Evolutionary conservation across 768 basidiomycete species (phyloP).

Genomic region (Podaxis sp.): DNA sequence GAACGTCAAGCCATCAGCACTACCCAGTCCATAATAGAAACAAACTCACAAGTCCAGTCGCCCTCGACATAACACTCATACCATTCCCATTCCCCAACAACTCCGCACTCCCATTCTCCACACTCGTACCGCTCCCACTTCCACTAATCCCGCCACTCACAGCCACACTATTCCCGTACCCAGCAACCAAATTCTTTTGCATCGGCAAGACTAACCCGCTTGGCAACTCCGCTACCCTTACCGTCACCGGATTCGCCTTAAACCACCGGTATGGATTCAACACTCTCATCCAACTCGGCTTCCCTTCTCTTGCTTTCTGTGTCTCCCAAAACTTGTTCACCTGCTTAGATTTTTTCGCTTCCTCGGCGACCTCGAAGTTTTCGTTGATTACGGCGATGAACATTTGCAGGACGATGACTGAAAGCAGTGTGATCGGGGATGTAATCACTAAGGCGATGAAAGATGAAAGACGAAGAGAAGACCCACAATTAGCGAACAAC

Average conservation of each 20-base stretch:
- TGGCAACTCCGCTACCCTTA: slow-evolving; percentile 69
- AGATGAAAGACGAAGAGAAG: neutral
- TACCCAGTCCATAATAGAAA: neutral
- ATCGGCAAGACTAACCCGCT: slow-evolving; percentile 76
- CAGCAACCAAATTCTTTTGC: slow-evolving; percentile 63
- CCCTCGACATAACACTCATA: neutral
- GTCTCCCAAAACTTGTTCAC: slow-evolving; percentile 65
- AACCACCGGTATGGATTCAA: slow-evolving; percentile 91
- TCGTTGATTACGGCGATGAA: slow-evolving; percentile 98
- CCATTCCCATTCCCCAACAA: neutral
- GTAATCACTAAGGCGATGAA: neutral
- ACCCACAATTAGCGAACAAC: slow-evolving; percentile 88
- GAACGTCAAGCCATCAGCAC: neutral
- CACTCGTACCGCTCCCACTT: neutral
- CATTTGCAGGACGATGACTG: slow-evolving; percentile 88
- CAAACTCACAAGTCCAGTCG: neutral
- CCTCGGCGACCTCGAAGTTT: slow-evolving; percentile 92
- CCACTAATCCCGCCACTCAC: neutral
- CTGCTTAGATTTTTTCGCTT: slow-evolving; percentile 82
- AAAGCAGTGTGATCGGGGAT: neutral
- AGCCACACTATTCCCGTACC: neutral
- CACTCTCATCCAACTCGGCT: slow-evolving; percentile 63
- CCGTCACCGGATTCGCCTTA: slow-evolving; percentile 66
- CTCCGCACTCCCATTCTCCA: neutral
- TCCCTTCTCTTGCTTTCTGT: slow-evolving; percentile 49